Base-by-base conservation (phyloP, 148 eudicot genomes). In the Diospyros kaki region DNA sequence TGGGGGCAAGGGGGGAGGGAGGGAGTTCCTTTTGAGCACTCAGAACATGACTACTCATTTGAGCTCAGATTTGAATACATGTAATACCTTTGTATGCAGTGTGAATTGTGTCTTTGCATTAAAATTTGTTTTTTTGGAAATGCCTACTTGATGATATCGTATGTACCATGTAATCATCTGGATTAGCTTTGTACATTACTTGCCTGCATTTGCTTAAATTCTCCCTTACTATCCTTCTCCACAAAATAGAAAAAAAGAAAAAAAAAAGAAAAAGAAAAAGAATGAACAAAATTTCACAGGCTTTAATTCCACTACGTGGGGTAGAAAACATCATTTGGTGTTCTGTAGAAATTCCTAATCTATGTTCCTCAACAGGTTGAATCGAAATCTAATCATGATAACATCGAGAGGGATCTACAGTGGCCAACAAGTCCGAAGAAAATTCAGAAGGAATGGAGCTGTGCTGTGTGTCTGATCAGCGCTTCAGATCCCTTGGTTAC, bases 401-500 rank as follows among this genome's bases (percentile, higher is more conserved):
- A 18, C 44, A 6, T 18, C 18, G 66, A 58, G 58, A 58, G 55
- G 59, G 18, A 46, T 59, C 52, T 60, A 55, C 9, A 8, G 5
- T 4, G 12, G 14, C 13, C 15, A 38, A 7, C 58, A 52, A 28
- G n/a, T 64, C 48, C 66, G 6, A 69, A 76, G 79, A 69, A 69
- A 60, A 68, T 63, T 60, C 74, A 69, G 48, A 48, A 66, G 59
- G 60, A 42, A 18, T 68, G 78, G 78, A 76, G 73, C 66, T 76
- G 78, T 58, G 66, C 73, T 50, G 44, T 76, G 62, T 76, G 73
- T 68, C 73, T 59, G 73, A 28, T 28, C 28, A 28, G 28, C 3
- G 2, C 28, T 28, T 28, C 28, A 28, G 28, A 28, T 28, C 28
- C 28, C 28, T 28, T 28, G 28, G 28, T 28, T 28, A 28, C 28